Evolutionary conservation across 768 basidiomycete species (phyloP).

Genomic region (Mycena indigotica): DNA sequence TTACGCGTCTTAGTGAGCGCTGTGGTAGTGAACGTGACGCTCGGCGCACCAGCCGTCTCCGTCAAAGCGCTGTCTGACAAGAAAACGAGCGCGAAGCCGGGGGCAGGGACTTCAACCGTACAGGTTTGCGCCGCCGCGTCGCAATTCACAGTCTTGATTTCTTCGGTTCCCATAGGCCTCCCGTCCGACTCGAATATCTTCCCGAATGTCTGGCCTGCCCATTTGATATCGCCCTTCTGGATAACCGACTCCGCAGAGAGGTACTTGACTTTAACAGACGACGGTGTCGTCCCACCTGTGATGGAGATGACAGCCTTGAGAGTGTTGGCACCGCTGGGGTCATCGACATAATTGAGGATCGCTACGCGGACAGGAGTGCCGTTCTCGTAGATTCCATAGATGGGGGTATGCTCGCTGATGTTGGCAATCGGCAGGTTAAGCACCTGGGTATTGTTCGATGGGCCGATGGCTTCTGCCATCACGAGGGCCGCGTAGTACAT

Average conservation of each 20-base stretch:
- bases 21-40: slow-evolving; percentile 58
- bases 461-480: slow-evolving; percentile 49
- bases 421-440: slow-evolving; percentile 39
- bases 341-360: slow-evolving; percentile 52
- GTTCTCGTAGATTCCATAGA: slow-evolving; percentile 38
- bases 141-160: slow-evolving; percentile 62
- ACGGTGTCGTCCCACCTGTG: slow-evolving; percentile 40
- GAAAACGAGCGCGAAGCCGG: slow-evolving; percentile 77
- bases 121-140: slow-evolving; percentile 56
- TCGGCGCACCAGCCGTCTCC: slow-evolving; percentile 30
- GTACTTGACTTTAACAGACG: slow-evolving; percentile 52
- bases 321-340: slow-evolving; percentile 36
- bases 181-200: slow-evolving; percentile 68
- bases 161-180: slow-evolving; percentile 54
- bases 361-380: slow-evolving; percentile 38
- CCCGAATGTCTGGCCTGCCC: slow-evolving; percentile 72
- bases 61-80: slow-evolving; percentile 46
- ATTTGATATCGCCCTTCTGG: slow-evolving; percentile 66
- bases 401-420: slow-evolving; percentile 42
- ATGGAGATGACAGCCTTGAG: slow-evolving; percentile 53
- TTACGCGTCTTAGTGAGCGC: slow-evolving; percentile 56
- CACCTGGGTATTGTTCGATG: slow-evolving; percentile 35
- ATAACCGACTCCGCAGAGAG: slow-evolving; percentile 55
- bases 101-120: slow-evolving; percentile 62
- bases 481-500: slow-evolving; percentile 50